Evolutionary conservation across 257 asterid genomes (phyloP), one percentile per base, ranked within the genome.

Genomic region (Nicotiana noctiflora): DNA sequence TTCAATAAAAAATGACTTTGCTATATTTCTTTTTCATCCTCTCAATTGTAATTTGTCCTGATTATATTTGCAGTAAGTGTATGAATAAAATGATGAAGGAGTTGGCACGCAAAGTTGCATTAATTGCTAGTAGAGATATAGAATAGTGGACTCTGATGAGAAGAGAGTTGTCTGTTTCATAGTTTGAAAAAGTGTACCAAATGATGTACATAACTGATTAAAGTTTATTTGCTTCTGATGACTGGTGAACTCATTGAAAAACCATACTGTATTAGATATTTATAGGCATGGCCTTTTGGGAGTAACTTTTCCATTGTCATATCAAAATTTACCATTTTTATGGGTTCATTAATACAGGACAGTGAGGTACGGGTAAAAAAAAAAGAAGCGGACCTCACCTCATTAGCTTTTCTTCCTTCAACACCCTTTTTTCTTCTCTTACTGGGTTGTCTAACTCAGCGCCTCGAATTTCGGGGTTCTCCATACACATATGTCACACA

Each of bases 41-140:
- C 68, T 79, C 80, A 46, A 80, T 77, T 77, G 32, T 78, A 65
- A 31, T 37, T 59, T 82, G 76, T 76, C 79, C 27, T 23, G 46
- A 19, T 23, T 61, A 11, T 61, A 15, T 49, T 6, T 12, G 9
- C 25, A 10, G 77, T 19, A 4, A 29, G 8, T n/a, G 55, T 40
- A 27, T 8, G 66, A 76, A 53, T 76, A 76, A 55, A 12, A 56
- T 10, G 81, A 77, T 77, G 81, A 25, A 46, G 78, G 40, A 23
- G 25, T 15, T 18, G 61, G 60, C 78, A 74, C 40, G 61, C 5
- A 74, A 74, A 74, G 78, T 46, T 74, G 78, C 78, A 74, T 74
- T 49, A 49, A 74, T 49, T 74, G 44, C 68, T 1, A 23, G 25
- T 1, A 23, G 25, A 14, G 40, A 25, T 27, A 13, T 62, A 25